A percentile compares a stretch with the other conserved stretches of the same genome.
Conservation (phyloP, 257 asterid species). For the Nicotiana tomentosiformis region DNA sequence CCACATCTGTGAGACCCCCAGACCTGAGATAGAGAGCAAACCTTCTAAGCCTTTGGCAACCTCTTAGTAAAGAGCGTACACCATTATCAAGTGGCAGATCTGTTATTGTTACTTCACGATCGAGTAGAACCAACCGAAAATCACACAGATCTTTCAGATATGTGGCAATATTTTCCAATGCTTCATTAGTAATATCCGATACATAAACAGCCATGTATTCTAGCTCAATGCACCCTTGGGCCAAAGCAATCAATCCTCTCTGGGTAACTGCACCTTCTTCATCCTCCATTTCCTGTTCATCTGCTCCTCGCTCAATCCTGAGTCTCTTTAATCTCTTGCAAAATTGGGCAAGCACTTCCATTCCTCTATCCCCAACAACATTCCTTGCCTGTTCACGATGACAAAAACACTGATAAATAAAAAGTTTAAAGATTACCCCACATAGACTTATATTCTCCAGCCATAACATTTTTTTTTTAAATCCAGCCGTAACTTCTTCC, state of each 20-base stretch:
- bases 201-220: conserved; percentile 59
- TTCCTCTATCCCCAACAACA: conserved; percentile 81
- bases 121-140: conserved; percentile 77
- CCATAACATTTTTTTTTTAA: too few relatives aligned
- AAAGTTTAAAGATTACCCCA: conserved; percentile 11
- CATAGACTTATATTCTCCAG: too few relatives aligned
- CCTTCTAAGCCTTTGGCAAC: conserved; percentile 60
- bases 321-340: conserved; percentile 58
- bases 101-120: conserved; percentile 49
- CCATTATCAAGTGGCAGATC: conserved; percentile 86
- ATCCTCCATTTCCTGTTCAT: conserved; percentile 56
- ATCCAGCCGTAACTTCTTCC: too few relatives aligned
- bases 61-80: conserved; percentile 55
- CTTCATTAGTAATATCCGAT: conserved; percentile 48
- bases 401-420: conserved; percentile 11
- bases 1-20: conserved; percentile 73
- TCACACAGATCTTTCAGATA: conserved; percentile 52
- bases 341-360: conserved; percentile 53
- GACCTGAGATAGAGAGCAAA: conserved; percentile 71
- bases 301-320: conserved; percentile 52
- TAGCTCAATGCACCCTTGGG: conserved; percentile 46
- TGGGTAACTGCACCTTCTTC: conserved; percentile 56
- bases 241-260: conserved; percentile 45
- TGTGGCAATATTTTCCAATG: conserved; percentile 56
- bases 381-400: conserved; percentile 50